Evolutionary conservation across 78 protist genomes (phyloP).

Genomic region (Dictyostelium discoideum): dicty_2.7 NC_007090.3:963001-963500

Average conservation of each 20-base stretch:
- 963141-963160: neutral
- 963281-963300: no score
- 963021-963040: neutral
- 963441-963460: neutral
- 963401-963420: neutral
- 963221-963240: no score
- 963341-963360: neutral
- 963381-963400: neutral
- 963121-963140: neutral
- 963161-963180: no score
- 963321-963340: neutral
- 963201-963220: no score
- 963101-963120: neutral
- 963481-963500: neutral
- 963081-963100: neutral
- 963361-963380: neutral
- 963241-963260: no score
- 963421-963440: neutral
- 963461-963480: slow-evolving; percentile 1
- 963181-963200: neutral
- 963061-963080: neutral
- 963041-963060: slow-evolving; percentile 3
- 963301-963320: neutral
- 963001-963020: neutral
- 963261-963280: no score